Percentiles rank a stretch among this genome's conserved stretches.
phyloP scores from a whole-genome alignment of 495 filamentous ascomycete genomes.

The Penicillium manginii region DNA sequence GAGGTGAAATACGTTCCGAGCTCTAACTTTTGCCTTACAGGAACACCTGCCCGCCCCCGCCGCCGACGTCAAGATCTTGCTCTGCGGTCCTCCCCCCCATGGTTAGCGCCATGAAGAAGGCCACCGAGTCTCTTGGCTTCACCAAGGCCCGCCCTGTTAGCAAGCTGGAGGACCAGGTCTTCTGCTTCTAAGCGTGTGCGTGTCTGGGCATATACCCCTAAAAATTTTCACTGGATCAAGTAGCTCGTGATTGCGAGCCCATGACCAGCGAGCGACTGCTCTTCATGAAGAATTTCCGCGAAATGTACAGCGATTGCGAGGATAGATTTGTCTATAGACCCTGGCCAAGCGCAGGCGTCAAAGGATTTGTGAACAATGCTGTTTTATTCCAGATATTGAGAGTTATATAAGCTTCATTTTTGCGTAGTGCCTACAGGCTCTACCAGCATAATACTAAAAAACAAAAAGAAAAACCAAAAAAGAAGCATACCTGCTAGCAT shows the following conservation, averaged over 20 bases:
- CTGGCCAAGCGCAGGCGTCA: conserved; percentile 7
- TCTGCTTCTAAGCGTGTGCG: conserved; percentile 75
- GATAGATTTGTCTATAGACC: conserved; percentile 24
- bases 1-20: conserved; percentile 8
- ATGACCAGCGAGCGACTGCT: not conserved
- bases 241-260: not conserved
- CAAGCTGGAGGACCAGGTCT: conserved; percentile 97
- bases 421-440: too few species aligned
- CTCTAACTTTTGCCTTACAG: conserved; percentile 40
- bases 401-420: too few species aligned
- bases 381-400: not conserved
- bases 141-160: conserved; percentile 90
- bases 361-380: not conserved
- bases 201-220: too few species aligned
- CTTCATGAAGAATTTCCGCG: not conserved
- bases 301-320: conserved; percentile 6
- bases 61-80: conserved; percentile 87
- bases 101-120: conserved; percentile 97
- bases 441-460: too few species aligned
- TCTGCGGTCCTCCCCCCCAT: conserved; percentile 95
- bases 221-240: not conserved
- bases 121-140: conserved; percentile 84
- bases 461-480: too few species aligned
- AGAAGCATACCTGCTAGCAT: too few species aligned
- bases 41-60: conserved; percentile 83